Conservation (phyloP, 345 rosid species). For the Bruguiera parviflora region DNA sequence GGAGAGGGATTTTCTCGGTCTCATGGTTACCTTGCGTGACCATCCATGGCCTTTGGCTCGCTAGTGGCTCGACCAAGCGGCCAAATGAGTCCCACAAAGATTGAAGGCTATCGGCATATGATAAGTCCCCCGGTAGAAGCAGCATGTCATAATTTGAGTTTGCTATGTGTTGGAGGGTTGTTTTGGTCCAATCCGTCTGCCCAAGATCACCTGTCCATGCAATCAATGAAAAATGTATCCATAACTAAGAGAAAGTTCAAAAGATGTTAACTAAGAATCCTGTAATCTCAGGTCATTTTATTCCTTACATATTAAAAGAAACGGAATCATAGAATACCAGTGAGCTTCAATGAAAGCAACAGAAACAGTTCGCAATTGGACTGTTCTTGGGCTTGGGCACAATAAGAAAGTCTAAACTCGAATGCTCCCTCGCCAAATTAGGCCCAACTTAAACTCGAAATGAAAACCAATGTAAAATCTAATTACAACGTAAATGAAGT, state of each 20-base stretch:
- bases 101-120: conserved; percentile 57
- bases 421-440: too few species aligned
- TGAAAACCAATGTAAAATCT: too few species aligned
- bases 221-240: neutral
- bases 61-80: conserved; percentile 66
- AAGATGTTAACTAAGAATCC: too few species aligned
- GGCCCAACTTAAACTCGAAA: too few species aligned
- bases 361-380: too few species aligned
- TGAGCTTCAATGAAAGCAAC: too few species aligned
- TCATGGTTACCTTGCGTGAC: conserved; percentile 92
- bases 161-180: conserved; percentile 62
- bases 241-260: neutral
- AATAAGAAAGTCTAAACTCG: too few species aligned
- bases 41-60: conserved; percentile 88
- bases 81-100: conserved; percentile 72
- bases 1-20: conserved; percentile 42
- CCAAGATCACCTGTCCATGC: conserved; percentile 67
- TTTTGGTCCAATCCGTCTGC: conserved; percentile 58
- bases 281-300: too few species aligned
- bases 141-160: conserved; percentile 54
- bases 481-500: too few species aligned
- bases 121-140: conserved; percentile 70
- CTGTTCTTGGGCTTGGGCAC: too few species aligned
- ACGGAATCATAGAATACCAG: too few species aligned
- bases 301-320: too few species aligned